Evolutionary conservation across 164 flowering plant genomes (phyloP).

Genomic region (Berberis vulgaris): DNA sequence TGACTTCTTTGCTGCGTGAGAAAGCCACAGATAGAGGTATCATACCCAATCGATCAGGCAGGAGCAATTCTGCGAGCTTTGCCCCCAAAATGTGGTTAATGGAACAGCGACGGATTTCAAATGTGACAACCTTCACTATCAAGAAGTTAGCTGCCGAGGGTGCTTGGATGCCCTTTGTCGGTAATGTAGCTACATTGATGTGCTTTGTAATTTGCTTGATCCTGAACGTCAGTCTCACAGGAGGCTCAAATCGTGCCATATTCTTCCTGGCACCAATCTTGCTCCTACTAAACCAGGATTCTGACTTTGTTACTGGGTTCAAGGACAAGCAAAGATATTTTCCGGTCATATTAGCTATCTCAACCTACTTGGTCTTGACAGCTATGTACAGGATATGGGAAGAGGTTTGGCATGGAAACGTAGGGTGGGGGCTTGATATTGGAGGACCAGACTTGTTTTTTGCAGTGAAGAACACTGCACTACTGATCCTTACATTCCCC

Average conservation of each 20-base stretch:
- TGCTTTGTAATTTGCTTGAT: constrained; percentile 89
- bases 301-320: constrained; percentile 88
- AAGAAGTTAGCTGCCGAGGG: constrained; percentile 89
- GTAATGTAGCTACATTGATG: constrained; percentile 88
- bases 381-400: constrained; percentile 82
- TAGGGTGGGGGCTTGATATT: constrained; percentile 81
- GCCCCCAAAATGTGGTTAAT: constrained; percentile 68
- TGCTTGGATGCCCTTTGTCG: constrained; percentile 99
- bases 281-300: constrained; percentile 90
- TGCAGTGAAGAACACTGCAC: constrained; percentile 82
- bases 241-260: constrained; percentile 89
- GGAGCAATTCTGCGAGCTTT: constrained; percentile 31
- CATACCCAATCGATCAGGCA: constrained; percentile 32
- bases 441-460: constrained; percentile 96
- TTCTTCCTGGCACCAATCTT: constrained; percentile 89
- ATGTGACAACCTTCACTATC: constrained; percentile 62
- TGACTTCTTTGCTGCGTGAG: constrained; percentile 73
- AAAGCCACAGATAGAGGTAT: constrained; percentile 54
- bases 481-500: constrained; percentile 84
- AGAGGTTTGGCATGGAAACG: constrained; percentile 83
- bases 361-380: constrained; percentile 62
- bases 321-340: constrained; percentile 94
- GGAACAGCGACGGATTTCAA: constrained; percentile 72
- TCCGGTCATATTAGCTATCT: constrained; percentile 70
- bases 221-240: constrained; percentile 71